These are phyloP conservation scores for Desmodesmus armatus DNA, from an alignment of 139 green algal species.

Conservation along the genomic window DNA sequence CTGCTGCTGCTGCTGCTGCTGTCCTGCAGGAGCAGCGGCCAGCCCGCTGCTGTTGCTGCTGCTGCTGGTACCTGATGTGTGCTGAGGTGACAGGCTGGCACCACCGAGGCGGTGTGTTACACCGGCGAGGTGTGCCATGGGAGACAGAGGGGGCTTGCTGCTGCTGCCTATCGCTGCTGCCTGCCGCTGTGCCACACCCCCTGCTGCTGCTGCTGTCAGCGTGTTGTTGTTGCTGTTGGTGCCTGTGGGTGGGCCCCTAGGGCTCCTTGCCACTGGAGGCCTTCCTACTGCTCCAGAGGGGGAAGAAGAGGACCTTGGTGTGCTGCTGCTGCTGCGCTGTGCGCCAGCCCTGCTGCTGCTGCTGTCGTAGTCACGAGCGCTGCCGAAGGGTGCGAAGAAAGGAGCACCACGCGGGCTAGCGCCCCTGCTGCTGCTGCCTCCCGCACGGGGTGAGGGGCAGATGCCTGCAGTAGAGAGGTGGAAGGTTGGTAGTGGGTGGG, in stretches of 20 bases:
- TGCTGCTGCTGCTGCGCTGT: neutral
- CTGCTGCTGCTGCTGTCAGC: constrained; percentile 7
- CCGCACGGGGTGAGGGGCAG: no score
- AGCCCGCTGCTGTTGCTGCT: neutral
- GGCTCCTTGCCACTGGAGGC: neutral
- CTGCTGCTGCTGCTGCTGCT: neutral
- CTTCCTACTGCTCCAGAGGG: neutral
- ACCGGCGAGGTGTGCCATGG: neutral
- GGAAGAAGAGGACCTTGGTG: no score
- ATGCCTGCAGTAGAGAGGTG: no score
- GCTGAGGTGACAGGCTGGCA: neutral
- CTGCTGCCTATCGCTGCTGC: neutral
- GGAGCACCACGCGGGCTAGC: no score
- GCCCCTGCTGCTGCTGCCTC: no score
- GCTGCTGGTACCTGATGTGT: neutral
- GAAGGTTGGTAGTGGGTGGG: no score
- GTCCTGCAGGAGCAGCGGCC: no score
- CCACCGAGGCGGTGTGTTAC: neutral
- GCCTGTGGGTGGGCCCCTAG: neutral
- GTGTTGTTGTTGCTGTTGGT: neutral
- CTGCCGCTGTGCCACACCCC: neutral
- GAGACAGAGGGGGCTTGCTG: neutral
- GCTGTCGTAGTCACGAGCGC: neutral
- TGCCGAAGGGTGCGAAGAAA: no score
- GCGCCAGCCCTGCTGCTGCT: neutral